Evolutionary conservation across 331 rosid genomes (phyloP), one percentile per base, ranked within the genome.

Genomic region (Stylosanthes scabra): DNA sequence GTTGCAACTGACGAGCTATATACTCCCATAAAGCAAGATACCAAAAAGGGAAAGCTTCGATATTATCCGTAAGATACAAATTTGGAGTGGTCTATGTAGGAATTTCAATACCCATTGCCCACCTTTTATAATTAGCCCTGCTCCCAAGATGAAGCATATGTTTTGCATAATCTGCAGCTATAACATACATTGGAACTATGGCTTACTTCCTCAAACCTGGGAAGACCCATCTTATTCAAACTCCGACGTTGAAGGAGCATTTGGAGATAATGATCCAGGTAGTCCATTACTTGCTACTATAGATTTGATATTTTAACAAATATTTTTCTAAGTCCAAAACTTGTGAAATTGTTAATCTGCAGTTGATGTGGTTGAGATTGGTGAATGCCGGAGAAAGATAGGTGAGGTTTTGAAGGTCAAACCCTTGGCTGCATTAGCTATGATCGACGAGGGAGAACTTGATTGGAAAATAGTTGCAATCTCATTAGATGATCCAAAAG

Each of bases 121-220:
- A 29, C 34, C 34, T 29, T 29, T 29, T 29, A 29, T 29, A 29
- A 29, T 29, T 29, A 29, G 34, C 34, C 34, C 34, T 29, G 34
- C 34, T 29, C 34, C 34, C 3, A 29, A 29, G 34, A 29, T 29
- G 63, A 68, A 64, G 67, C 46, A 27, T 37, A 59, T 74, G 25
- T 59, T 55, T 75, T 78, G 9, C 16, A 29, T 73, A 54, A 51
- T 86, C 60, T 46, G 12, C 83, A 95, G 99, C 63, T 90, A 95
- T 84, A 92, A 95, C 56, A 95, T 95, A 63, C 83, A 95, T 71
- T 95, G 97, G 99, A 95, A 95, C 82, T 95, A 95, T 59, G 99
- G 99, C 64, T 86, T 95, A 83, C 97, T 95, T 77, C 99, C 99
- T 62, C 99, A 95, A 87, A 95, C 99, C 55, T 95, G 99, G 99